Evolutionary conservation across 331 rosid species (phyloP), one percentile per base, ranked within the genome.

Genomic region (Cydonia oblonga): DNA sequence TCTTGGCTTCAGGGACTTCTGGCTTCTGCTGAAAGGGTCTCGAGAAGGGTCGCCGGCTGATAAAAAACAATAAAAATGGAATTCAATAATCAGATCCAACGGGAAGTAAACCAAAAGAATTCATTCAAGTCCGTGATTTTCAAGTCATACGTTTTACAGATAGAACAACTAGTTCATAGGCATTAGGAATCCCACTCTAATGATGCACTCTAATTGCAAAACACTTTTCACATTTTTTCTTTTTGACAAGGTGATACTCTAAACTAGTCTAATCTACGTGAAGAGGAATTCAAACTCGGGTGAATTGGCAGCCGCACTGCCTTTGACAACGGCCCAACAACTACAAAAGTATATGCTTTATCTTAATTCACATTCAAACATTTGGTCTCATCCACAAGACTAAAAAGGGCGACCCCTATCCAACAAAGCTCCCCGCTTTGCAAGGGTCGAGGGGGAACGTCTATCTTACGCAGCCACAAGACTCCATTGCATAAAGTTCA

Each of bases 41-140:
- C 3, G 29, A 22, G 30, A n/a, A 69, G 24, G 82, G 75, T 1
- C 90, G 93, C 92, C 97, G 91, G 84, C 62, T 79, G 73, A 72
- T 28, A 19, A 57, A 62, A 69, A 32, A 76, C 72, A 12, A 61
- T 26, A 79, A 19, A 9, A 69, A 12, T 59, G 3, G 44, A 2
- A 40, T 53, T 59, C 75, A 68, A 68, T 49, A 69, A 70, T 64
- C 74, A 63, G 16, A 16, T 53, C 61, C 56, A 52, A 65, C 24
- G 28, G 57, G 54, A 22, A 26, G 56, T 22, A 33, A 44, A 46
- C 49, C 58, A 20, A 33, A 23, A 15, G 14, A 53, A 23, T 7
- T 68, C 56, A 68, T 56, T 32, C 70, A 49, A 49, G 42, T 40
- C 49, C 14, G 52, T 62, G 29, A 29, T 68, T 46, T 51, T 11